Conservation (phyloP, 805 yeast species). For the Saccharomycopsis fodiens region DNA sequence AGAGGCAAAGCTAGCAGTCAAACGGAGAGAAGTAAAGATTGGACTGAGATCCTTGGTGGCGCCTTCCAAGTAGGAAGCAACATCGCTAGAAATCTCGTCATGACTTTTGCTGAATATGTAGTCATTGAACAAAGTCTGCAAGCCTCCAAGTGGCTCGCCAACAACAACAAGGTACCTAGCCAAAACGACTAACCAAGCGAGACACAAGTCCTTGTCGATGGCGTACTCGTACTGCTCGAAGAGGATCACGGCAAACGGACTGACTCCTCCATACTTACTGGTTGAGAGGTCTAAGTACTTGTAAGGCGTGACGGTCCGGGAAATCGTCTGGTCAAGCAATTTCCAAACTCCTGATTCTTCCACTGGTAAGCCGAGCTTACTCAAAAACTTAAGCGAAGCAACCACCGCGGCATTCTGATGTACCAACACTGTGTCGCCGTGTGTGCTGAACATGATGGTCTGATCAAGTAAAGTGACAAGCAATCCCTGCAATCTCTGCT, state of each 20-base stretch:
- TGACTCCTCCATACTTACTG: constrained; percentile 28
- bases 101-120: not conserved
- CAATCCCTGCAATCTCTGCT: constrained; percentile 28
- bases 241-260: constrained; percentile 51
- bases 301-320: constrained; percentile 73
- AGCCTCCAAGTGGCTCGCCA: constrained; percentile 45
- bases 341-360: constrained; percentile 40
- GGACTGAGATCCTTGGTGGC: not conserved
- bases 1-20: not conserved
- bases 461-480: constrained; percentile 41
- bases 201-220: constrained; percentile 24
- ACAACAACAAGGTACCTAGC: constrained; percentile 39
- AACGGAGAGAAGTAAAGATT: not conserved
- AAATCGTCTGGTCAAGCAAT: constrained; percentile 66
- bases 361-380: constrained; percentile 6
- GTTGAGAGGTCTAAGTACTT: constrained; percentile 64
- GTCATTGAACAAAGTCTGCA: constrained; percentile 9
- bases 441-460: constrained; percentile 49
- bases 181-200: constrained; percentile 46
- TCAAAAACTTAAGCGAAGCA: constrained; percentile 34
- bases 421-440: constrained; percentile 31
- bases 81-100: not conserved
- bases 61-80: not conserved
- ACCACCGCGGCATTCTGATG: constrained; percentile 52
- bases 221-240: constrained; percentile 66